Conservation (phyloP, 352 stramenopile genomes). For the Phytopythium sindhum region DNA sequence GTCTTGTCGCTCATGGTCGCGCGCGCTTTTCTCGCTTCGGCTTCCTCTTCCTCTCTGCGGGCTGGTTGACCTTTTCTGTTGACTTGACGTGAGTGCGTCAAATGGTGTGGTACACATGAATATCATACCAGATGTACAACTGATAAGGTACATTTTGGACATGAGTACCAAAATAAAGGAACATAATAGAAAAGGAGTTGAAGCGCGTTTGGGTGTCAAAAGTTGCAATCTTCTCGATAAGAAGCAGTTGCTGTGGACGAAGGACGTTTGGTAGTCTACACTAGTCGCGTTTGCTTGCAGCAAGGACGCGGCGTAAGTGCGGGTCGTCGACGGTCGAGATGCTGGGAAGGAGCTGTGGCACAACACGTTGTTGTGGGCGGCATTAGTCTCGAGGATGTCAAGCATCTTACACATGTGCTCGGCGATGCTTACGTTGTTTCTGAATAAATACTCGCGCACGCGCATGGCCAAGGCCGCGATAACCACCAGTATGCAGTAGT, state of each 20-base stretch:
- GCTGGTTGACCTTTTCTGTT: slow-evolving; percentile 2
- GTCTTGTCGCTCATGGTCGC: slow-evolving; percentile 10
- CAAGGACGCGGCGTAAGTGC: slow-evolving; percentile 6
- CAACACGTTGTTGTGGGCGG: not conserved
- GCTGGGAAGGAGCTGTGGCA: slow-evolving; percentile 22
- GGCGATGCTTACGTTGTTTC: slow-evolving; percentile 25
- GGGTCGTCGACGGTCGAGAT: slow-evolving; percentile 29
- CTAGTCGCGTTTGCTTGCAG: not conserved
- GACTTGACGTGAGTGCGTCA: slow-evolving; percentile 2
- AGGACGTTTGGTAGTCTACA: not conserved
- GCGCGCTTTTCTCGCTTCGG: not conserved
- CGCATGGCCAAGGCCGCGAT: slow-evolving; percentile 24
- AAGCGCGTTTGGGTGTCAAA: not conserved
- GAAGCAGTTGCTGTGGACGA: not conserved
- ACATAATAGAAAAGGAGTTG: too few relatives aligned
- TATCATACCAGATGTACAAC: not conserved
- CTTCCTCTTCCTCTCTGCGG: not conserved
- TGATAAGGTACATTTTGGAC: not conserved
- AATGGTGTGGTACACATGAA: slow-evolving; percentile 9
- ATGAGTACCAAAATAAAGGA: too few relatives aligned
- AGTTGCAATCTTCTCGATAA: not conserved
- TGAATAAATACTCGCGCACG: slow-evolving; percentile 40
- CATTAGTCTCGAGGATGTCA: not conserved
- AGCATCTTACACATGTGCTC: not conserved
- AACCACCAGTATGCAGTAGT: slow-evolving; percentile 43